phyloP scores from a whole-genome alignment of 2,329 filamentous ascomycete genomes.

The Fusarium phyllophilum region DNA sequence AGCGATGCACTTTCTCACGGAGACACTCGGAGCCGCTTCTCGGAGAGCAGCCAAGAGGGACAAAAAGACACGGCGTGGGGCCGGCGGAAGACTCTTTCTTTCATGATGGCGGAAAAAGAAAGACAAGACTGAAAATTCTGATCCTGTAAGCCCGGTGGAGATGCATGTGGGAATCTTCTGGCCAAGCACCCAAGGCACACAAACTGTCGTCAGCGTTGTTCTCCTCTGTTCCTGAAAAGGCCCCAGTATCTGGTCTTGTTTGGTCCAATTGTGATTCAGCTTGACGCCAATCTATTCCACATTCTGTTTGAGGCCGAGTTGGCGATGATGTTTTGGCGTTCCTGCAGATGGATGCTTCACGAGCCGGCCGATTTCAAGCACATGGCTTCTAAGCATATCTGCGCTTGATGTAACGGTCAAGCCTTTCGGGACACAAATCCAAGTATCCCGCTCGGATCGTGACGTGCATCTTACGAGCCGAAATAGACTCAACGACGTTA shows the following conservation, averaged over 20 bases:
- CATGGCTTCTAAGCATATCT: conserved; percentile 11
- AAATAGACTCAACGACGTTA: background rate
- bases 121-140: conserved; percentile 25
- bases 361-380: conserved; percentile 8
- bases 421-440: conserved; percentile 20
- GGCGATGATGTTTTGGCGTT: background rate
- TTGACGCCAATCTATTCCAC: background rate
- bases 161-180: conserved; percentile 24
- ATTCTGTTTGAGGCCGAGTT: background rate
- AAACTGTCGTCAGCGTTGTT: conserved; percentile 23
- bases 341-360: background rate
- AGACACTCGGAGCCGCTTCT: conserved; percentile 39
- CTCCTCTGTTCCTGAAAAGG: background rate
- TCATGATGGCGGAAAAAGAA: conserved; percentile 4
- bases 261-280: conserved; percentile 1
- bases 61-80: conserved; percentile 36
- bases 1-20: conserved; percentile 16
- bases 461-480: conserved; percentile 31
- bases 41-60: conserved; percentile 12
- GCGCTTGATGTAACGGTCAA: conserved; percentile 11
- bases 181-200: conserved; percentile 8
- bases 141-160: conserved; percentile 33
- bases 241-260: background rate
- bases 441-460: conserved; percentile 15
- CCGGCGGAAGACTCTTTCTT: conserved; percentile 21